phyloP scores from a whole-genome alignment of 129 eudicot species.

The Escallonia rubra region DNA sequence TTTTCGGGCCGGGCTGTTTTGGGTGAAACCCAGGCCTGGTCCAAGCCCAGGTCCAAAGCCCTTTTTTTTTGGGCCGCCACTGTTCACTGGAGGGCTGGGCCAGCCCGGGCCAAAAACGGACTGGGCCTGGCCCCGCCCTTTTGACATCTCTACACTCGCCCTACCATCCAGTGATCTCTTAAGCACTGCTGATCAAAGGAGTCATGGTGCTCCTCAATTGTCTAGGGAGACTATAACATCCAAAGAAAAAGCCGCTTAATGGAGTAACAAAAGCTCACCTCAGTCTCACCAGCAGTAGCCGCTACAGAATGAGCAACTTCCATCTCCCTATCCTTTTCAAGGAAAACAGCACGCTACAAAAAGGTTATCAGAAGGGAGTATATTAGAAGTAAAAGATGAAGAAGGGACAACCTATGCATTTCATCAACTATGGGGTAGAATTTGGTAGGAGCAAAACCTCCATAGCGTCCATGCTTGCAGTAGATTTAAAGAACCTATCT shows the following conservation, averaged over 20 bases:
- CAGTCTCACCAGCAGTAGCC: slow-evolving; percentile 93
- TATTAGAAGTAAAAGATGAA: neutral
- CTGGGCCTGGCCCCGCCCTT: too few relatives aligned
- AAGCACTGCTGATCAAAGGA: neutral
- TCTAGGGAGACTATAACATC: neutral
- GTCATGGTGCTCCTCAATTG: neutral
- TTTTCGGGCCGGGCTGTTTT: too few relatives aligned
- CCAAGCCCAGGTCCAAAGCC: too few relatives aligned
- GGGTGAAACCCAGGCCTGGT: too few relatives aligned
- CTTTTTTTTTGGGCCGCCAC: too few relatives aligned
- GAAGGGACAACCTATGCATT: neutral
- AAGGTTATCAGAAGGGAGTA: neutral
- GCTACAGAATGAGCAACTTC: slow-evolving; percentile 97
- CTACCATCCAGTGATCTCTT: too few relatives aligned
- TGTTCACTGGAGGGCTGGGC: too few relatives aligned
- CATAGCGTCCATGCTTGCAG: slow-evolving; percentile 72
- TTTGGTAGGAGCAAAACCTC: slow-evolving; percentile 44
- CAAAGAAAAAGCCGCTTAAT: neutral
- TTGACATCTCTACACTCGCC: too few relatives aligned
- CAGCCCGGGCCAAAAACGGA: too few relatives aligned
- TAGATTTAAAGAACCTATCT: slow-evolving; percentile 76
- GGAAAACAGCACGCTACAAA: slow-evolving; percentile 78
- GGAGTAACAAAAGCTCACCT: slow-evolving; percentile 35
- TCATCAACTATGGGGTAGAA: too few relatives aligned
- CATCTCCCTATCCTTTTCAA: slow-evolving; percentile 91